A percentile compares a stretch with the other conserved stretches of the same genome.
phyloP scores from a whole-genome alignment of 2,329 filamentous ascomycete species.

The Ophiocordyceps camponoti-rufipedis region DNA sequence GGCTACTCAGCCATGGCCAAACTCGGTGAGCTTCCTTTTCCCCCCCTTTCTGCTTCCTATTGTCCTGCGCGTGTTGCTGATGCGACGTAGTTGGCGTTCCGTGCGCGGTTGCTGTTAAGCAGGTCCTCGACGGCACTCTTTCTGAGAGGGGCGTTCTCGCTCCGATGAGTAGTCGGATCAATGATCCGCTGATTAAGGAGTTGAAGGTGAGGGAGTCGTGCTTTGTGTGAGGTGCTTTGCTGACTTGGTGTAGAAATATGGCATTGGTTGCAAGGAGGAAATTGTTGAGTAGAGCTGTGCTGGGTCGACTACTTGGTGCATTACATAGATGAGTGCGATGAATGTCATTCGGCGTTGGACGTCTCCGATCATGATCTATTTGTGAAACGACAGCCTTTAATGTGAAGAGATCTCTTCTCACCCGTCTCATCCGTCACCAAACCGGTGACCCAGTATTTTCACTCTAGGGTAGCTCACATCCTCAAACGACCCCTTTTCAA shows the following conservation, averaged over 20 bases:
- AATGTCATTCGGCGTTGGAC: not conserved
- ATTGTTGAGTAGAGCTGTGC: not conserved
- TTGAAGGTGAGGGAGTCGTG: constrained; percentile 32
- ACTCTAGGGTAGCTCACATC: too few species aligned
- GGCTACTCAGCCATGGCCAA: constrained; percentile 76
- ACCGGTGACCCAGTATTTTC: too few species aligned
- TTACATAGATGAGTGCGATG: not conserved
- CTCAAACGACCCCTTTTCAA: not conserved
- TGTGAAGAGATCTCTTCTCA: too few species aligned
- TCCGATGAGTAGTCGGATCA: constrained; percentile 55
- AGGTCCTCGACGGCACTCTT: constrained; percentile 60
- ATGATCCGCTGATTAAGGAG: constrained; percentile 56
- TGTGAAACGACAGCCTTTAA: too few species aligned
- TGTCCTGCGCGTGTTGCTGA: too few species aligned
- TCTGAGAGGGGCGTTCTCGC: constrained; percentile 58
- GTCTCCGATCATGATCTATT: too few species aligned
- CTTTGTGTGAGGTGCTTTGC: not conserved
- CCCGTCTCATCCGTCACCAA: too few species aligned
- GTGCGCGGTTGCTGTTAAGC: constrained; percentile 45
- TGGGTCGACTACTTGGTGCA: not conserved
- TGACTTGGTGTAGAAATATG: not conserved
- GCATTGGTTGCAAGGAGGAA: not conserved
- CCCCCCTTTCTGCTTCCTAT: too few species aligned
- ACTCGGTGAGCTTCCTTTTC: constrained; percentile 21
- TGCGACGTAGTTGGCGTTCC: constrained; percentile 42